Base-by-base conservation (phyloP, 352 stramenopile species). In the Pythium insidiosum region DNA sequence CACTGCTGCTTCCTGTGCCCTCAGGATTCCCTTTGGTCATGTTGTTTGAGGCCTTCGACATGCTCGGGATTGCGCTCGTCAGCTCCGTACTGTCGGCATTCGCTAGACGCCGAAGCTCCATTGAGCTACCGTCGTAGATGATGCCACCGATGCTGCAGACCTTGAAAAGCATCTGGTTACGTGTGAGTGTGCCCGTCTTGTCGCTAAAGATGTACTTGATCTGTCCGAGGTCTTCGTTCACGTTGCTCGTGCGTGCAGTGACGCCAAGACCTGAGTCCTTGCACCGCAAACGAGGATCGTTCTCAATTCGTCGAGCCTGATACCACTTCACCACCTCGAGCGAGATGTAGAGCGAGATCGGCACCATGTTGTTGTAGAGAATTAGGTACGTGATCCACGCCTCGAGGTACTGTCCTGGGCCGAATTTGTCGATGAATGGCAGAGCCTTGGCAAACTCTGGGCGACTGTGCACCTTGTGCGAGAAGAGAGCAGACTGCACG, bases 201-300 rank as follows among this genome's bases (percentile, higher is more conserved):
- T 99, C 97, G 15, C 79, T 98, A 64, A 99, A 99, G 11, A 99
- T 93, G 64, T 99, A 98, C 50, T 98, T 91, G 53, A 99, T 97
- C 70, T 98, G 88, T 0, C 96, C 97, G 1, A 98, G 64, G 42
- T 98, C 88, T 68, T 96, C 93, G 30, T 96, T 97, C 37, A 98
- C 84, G 40, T 97, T 95, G 13, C 88, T 96, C 0, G 84, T 97
- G 0, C 94, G 81, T 4, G 84, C 93, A n/a, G 83, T 85, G 0
- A 95, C 85, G 0, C 73, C 69, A 7, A 66, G 61, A 0, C 68
- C 79, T 0, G 68, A 83, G 22, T 71, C 53, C 0, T 55, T 22
- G 18, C 66, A 83, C 10, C 57, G 56, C 56, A 94, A 83, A 25
- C 74, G 72, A 0, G 69, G 74, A 21, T 94, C 81, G 15, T 59